Evolutionary conservation across 208 protist genomes (phyloP), one percentile per base, ranked within the genome.

Genomic region (Kentomonas sorsogonicus): DNA sequence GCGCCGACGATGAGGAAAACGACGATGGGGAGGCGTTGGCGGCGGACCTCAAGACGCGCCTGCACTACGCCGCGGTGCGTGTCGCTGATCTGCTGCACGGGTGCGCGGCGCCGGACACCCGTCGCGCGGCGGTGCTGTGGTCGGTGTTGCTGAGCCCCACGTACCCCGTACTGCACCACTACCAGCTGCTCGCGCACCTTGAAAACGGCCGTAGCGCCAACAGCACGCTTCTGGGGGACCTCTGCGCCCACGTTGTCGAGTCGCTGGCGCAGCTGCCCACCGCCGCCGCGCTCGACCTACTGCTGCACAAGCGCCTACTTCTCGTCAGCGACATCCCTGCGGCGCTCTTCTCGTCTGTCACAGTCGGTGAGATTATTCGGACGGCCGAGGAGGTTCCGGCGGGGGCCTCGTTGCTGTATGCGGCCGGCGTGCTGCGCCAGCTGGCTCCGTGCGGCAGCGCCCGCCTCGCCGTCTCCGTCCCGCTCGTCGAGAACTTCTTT

Each of bases 151-250:
- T n/a, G n/a, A n/a, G n/a, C n/a, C n/a, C n/a, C n/a, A n/a, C n/a
- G n/a, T n/a, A n/a, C n/a, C 82, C 86, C 22, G 61, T 86, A 10
- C 70, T 89, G 16, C 65, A 79, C 45, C 86, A 93, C 74, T 89
- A 81, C 63, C 58, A 67, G 26, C 59, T 85, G 51, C 48, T 87
- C 15, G 63, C 59, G n/a, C 53, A 80, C 48, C 40, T 93, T 22
- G 69, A 76, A 10, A 65, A 56, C 0, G 76, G 74, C 11, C 77
- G 77, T 13, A 74, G 74, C 3, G 31, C 77, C 25, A 62, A 71
- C 40, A 68, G 66, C 30, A 73, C 78, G 26, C 68, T 69, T 9
- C 43, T 77, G 20, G 47, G 64, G 22, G 63, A 59, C 29, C 63
- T 68, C 65, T 74, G 68, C 33, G 53, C 76, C 51, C 26, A 53